Evolutionary conservation across 176 grass and related monocot species (phyloP).

Genomic region (Tillandsia fasciculata): DNA sequence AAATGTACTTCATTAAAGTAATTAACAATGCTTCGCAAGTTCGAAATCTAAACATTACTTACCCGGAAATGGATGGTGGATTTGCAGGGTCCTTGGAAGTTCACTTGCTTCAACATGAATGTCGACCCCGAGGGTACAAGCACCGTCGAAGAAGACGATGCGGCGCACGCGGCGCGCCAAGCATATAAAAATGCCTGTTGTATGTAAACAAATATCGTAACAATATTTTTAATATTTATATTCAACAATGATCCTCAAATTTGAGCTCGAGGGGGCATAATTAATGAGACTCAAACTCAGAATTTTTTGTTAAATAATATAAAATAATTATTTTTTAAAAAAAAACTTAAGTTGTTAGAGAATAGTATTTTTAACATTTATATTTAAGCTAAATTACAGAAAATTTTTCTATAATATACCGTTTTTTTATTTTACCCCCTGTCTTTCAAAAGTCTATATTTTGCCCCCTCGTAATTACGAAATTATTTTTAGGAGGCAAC

Average conservation of each 20-base stretch:
- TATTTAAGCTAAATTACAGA: no score
- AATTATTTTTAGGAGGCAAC: no score
- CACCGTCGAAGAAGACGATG: neutral
- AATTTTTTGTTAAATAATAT: no score
- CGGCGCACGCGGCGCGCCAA: neutral
- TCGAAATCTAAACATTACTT: neutral
- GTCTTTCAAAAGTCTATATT: no score
- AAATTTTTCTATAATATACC: no score
- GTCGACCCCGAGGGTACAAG: neutral
- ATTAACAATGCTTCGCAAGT: neutral
- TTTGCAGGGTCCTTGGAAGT: conserved; percentile 3
- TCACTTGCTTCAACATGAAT: neutral
- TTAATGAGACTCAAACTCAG: no score
- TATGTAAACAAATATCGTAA: neutral
- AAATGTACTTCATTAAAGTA: neutral
- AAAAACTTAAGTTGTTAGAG: no score
- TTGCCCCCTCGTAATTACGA: no score
- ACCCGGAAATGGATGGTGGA: neutral
- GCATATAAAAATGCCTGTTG: conserved; percentile 8
- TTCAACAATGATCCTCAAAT: no score
- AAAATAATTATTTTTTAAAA: neutral
- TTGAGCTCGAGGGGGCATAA: no score
- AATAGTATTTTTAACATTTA: no score
- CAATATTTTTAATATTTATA: neutral
- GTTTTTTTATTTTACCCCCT: no score